phyloP scores from a whole-genome alignment of 768 basidiomycete genomes.

The Boletus pseudopeckii region DNA sequence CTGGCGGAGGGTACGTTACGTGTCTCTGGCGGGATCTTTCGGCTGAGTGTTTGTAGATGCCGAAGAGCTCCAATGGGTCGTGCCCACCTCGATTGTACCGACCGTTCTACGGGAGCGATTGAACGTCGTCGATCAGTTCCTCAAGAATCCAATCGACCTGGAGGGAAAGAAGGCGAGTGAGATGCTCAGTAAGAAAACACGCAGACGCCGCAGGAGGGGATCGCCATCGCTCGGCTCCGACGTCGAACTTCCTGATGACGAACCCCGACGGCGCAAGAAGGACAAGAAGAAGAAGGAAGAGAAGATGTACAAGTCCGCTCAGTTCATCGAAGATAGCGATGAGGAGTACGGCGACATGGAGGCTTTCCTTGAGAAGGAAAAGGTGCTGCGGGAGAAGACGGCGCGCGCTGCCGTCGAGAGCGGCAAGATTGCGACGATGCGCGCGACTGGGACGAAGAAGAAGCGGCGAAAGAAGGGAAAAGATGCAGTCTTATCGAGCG shows the following conservation, averaged over 20 bases:
- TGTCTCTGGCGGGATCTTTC: background rate
- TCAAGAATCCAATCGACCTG: constrained; percentile 76
- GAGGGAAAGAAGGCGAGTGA: constrained; percentile 72
- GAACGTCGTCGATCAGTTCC: constrained; percentile 79
- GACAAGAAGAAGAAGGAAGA: constrained; percentile 62
- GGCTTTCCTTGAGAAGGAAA: constrained; percentile 77
- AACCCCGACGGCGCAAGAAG: constrained; percentile 35
- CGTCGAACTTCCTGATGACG: constrained; percentile 34
- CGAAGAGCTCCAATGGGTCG: constrained; percentile 79
- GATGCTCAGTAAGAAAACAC: constrained; percentile 63
- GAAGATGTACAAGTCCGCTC: constrained; percentile 80
- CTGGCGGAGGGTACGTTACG: constrained; percentile 56
- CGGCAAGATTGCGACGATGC: constrained; percentile 43
- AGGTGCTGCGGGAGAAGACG: constrained; percentile 51
- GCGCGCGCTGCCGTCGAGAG: constrained; percentile 43
- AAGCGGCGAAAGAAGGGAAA: constrained; percentile 50
- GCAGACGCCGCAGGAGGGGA: constrained; percentile 48
- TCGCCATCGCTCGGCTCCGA: constrained; percentile 48
- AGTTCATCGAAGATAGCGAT: constrained; percentile 91
- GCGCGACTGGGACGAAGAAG: constrained; percentile 51
- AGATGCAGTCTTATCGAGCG: constrained; percentile 45
- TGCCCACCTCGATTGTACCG: constrained; percentile 70
- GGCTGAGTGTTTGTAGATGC: constrained; percentile 41
- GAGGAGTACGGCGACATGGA: constrained; percentile 78
- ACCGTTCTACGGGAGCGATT: constrained; percentile 64